Conservation (phyloP, 2,329 filamentous ascomycete genomes). For the Ophiostoma ulmi region DNA sequence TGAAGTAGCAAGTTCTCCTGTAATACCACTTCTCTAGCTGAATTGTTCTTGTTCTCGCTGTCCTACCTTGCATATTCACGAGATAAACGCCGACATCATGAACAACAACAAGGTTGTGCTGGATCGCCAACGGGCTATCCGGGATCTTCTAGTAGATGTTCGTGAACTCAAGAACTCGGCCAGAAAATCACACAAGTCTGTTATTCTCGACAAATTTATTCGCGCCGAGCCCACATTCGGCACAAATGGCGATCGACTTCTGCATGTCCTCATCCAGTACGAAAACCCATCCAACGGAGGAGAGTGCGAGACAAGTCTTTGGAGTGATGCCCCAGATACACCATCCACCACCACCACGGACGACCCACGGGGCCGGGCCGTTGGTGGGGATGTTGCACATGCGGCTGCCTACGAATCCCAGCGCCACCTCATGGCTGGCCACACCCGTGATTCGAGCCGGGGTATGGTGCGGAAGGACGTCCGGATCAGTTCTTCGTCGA, state of each 20-base stretch:
- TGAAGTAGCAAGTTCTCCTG: background rate
- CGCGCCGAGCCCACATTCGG: background rate
- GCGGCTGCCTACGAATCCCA: background rate
- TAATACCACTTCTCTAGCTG: background rate
- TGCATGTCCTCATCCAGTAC: conserved; percentile 5
- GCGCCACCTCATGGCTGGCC: background rate
- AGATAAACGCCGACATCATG: background rate
- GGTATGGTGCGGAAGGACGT: background rate
- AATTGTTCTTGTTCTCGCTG: background rate
- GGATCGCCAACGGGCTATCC: conserved; percentile 1
- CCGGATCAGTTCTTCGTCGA: background rate
- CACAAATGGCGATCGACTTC: background rate
- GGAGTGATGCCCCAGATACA: background rate
- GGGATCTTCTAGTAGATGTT: background rate
- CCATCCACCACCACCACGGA: background rate
- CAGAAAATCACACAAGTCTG: background rate
- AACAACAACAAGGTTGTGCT: background rate
- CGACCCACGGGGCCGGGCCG: background rate
- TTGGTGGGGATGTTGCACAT: background rate
- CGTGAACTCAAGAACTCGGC: background rate
- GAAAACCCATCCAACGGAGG: background rate
- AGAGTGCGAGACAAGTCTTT: background rate
- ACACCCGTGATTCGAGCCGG: background rate
- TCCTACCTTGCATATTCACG: background rate
- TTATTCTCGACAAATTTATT: background rate